Percentiles rank a stretch among this genome's conserved stretches.
Conservation (phyloP, 2,329 filamentous ascomycete species). For the Fusarium sp. region DNA sequence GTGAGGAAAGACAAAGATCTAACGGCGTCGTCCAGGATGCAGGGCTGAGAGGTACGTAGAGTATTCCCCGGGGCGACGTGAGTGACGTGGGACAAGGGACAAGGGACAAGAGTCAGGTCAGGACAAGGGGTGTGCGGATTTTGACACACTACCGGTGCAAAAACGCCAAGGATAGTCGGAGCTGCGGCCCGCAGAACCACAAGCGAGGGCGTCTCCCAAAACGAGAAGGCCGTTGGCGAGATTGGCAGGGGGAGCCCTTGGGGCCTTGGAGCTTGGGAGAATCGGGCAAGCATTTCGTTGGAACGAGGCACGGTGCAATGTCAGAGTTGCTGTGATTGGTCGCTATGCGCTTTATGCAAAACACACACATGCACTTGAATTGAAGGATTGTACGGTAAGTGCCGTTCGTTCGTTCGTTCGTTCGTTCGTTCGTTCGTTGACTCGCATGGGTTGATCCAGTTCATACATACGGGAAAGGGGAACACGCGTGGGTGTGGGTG, state of each 20-base stretch:
- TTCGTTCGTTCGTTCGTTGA: background rate
- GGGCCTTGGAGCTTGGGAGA: slow-evolving; percentile 14
- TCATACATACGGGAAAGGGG: background rate
- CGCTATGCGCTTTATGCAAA: background rate
- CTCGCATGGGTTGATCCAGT: background rate
- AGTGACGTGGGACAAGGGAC: background rate
- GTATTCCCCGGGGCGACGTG: background rate
- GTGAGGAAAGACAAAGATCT: slow-evolving; percentile 7
- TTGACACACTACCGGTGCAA: background rate
- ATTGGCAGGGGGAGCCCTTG: slow-evolving; percentile 35
- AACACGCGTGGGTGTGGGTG: background rate
- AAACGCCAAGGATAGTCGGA: slow-evolving; percentile 19
- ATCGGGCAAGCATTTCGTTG: slow-evolving; percentile 6
- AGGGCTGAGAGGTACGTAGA: background rate
- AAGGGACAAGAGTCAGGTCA: background rate
- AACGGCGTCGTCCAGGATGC: slow-evolving; percentile 21
- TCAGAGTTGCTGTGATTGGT: slow-evolving; percentile 1
- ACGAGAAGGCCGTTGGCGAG: slow-evolving; percentile 25
- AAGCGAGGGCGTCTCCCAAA: slow-evolving; percentile 15
- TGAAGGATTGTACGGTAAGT: background rate
- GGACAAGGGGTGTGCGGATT: slow-evolving; percentile 13
- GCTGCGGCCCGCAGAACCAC: slow-evolving; percentile 31
- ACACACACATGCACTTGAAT: background rate
- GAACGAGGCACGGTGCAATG: background rate
- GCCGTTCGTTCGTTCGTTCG: background rate